Evolutionary conservation across 768 basidiomycete species (phyloP).

Genomic region (Tylopilus sp.): DNA sequence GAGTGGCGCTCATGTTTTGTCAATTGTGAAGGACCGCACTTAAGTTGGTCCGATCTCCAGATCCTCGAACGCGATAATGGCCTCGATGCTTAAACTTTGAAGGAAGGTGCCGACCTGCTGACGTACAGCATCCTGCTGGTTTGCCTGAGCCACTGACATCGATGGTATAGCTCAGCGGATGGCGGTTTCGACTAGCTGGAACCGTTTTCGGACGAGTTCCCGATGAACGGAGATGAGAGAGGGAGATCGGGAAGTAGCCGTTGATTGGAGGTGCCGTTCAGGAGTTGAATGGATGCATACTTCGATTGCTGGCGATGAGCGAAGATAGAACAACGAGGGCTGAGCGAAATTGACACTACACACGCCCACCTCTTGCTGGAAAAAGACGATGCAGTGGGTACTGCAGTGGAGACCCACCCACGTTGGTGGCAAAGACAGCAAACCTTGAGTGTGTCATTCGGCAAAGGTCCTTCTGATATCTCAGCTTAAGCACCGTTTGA

Average conservation of each 20-base stretch:
- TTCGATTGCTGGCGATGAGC: constrained; percentile 3
- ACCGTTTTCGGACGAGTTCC: neutral
- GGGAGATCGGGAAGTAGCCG: constrained; percentile 1
- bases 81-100: constrained; percentile 11
- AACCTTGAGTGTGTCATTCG: constrained; percentile 16
- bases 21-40: neutral
- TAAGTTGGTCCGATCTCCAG: constrained; percentile 2
- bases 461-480: neutral
- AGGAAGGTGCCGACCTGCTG: neutral
- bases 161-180: neutral
- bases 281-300: constrained; percentile 9
- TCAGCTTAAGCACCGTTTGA: constrained; percentile 1
- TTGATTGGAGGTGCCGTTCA: constrained; percentile 18
- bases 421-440: neutral
- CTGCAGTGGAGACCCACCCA: constrained; percentile 3
- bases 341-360: constrained; percentile 16
- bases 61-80: constrained; percentile 6
- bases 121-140: constrained; percentile 1
- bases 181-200: too few species aligned
- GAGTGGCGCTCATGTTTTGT: constrained; percentile 17
- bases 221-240: constrained; percentile 24
- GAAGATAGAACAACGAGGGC: constrained; percentile 4
- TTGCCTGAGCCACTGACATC: neutral
- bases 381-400: constrained; percentile 2
- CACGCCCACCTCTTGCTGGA: constrained; percentile 1